Percentiles rank a stretch among this genome's conserved stretches.
These are phyloP conservation scores for Aspergillus neotritici DNA, from an alignment of 2,329 filamentous ascomycete genomes.

Conservation along the genomic window DNA sequence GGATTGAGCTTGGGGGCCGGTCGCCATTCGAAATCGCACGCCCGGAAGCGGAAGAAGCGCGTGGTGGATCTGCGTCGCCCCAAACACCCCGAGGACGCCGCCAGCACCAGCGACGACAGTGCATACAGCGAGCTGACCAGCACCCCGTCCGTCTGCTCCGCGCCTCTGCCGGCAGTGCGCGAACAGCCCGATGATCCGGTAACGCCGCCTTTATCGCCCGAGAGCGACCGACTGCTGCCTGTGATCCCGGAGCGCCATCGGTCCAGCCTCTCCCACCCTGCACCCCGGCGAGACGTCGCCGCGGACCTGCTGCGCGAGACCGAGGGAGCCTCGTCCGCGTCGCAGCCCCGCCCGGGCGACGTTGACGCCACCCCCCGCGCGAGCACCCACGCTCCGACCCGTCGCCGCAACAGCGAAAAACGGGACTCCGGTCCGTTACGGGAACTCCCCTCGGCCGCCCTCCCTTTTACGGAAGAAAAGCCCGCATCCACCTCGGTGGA, in stretches of 20 bases:
- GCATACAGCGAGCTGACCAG: conserved; percentile 36
- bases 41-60: conserved; percentile 44
- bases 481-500: conserved; percentile 38
- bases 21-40: conserved; percentile 41
- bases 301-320: conserved; percentile 17
- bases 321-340: conserved; percentile 22
- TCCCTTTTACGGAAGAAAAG: conserved; percentile 33
- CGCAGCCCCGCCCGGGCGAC: conserved; percentile 22
- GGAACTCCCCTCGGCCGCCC: conserved; percentile 28
- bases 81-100: conserved; percentile 36
- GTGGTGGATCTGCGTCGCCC: conserved; percentile 44
- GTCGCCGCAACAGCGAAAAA: conserved; percentile 20
- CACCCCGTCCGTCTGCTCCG: conserved; percentile 46
- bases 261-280: conserved; percentile 23
- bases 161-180: conserved; percentile 54
- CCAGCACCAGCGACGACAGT: conserved; percentile 40
- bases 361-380: conserved; percentile 31
- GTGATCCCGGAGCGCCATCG: conserved; percentile 31
- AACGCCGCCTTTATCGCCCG: conserved; percentile 48
- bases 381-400: conserved; percentile 10
- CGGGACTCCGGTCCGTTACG: conserved; percentile 23
- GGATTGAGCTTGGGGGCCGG: conserved; percentile 37
- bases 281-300: conserved; percentile 20
- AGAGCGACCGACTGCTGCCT: conserved; percentile 28
- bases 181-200: conserved; percentile 53